Evolutionary conservation across 768 basidiomycete genomes (phyloP).

Genomic region (Pisolithus albus): DNA sequence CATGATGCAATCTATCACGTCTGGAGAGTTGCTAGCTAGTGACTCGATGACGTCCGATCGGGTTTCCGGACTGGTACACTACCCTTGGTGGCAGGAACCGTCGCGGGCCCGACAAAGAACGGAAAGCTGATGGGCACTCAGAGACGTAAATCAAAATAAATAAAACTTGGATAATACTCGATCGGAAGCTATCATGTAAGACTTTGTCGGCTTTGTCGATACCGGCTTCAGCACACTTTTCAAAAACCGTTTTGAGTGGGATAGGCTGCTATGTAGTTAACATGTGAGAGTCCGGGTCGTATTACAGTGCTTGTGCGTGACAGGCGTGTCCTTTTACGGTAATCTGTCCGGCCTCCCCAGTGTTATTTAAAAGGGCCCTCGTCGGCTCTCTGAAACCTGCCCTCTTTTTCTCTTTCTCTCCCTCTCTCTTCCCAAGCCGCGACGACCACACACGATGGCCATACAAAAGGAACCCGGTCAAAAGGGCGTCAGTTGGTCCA

Average conservation of each 20-base stretch:
- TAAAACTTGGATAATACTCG: not conserved
- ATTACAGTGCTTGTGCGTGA: no score
- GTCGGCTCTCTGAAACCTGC: not conserved
- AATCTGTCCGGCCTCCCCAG: not conserved
- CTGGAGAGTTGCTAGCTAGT: constrained; percentile 27
- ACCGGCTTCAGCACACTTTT: no score
- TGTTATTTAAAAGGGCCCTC: not conserved
- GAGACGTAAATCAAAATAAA: not conserved
- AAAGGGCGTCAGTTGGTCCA: constrained; percentile 90
- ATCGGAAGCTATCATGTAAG: not conserved
- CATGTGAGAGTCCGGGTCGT: no score
- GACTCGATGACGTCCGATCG: constrained; percentile 37
- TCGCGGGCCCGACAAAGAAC: constrained; percentile 42
- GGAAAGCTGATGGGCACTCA: constrained; percentile 47
- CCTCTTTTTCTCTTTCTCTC: constrained; percentile 4
- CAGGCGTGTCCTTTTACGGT: not conserved
- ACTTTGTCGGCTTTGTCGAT: not conserved
- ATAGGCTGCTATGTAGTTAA: no score
- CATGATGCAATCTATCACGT: constrained; percentile 36
- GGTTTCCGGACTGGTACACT: constrained; percentile 38
- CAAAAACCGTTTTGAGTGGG: no score
- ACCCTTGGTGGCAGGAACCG: constrained; percentile 37
- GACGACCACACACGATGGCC: constrained; percentile 48
- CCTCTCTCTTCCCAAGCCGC: constrained; percentile 8
- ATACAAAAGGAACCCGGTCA: constrained; percentile 82